Conservation (phyloP, 495 filamentous ascomycete genomes). For the Xanthoparmelia taractica region DNA sequence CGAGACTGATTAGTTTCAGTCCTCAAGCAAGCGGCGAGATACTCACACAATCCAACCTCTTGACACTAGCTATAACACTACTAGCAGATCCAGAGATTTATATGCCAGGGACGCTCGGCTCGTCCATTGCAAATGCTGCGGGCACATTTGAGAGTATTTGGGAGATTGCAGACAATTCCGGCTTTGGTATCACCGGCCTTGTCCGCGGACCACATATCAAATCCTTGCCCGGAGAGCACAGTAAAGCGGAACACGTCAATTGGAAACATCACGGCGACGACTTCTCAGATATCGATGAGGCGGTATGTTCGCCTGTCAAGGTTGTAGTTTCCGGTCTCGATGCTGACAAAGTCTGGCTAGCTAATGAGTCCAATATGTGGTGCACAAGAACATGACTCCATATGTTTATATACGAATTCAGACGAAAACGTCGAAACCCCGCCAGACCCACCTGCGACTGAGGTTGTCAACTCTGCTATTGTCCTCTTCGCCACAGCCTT, state of each 20-base stretch:
- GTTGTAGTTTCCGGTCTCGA: slow-evolving; percentile 9
- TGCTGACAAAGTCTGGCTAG: slow-evolving; percentile 18
- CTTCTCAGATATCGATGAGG: slow-evolving; percentile 63
- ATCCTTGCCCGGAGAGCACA: slow-evolving; percentile 62
- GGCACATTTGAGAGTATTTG: slow-evolving; percentile 86
- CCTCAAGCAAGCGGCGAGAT: slow-evolving; percentile 73
- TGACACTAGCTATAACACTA: slow-evolving; percentile 83
- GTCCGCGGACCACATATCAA: slow-evolving; percentile 68
- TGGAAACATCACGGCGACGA: slow-evolving; percentile 56
- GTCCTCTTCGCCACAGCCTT: slow-evolving; percentile 84
- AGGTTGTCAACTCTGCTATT: slow-evolving; percentile 89
- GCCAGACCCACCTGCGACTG: slow-evolving; percentile 81
- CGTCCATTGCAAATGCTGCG: slow-evolving; percentile 86
- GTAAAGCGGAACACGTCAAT: slow-evolving; percentile 45
- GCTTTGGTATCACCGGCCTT: slow-evolving; percentile 84
- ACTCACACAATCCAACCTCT: slow-evolving; percentile 81
- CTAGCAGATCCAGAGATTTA: slow-evolving; percentile 92
- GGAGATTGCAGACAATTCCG: slow-evolving; percentile 91
- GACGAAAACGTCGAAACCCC: slow-evolving; percentile 40
- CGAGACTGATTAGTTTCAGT: slow-evolving; percentile 79
- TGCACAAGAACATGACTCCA: slow-evolving; percentile 83
- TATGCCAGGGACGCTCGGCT: slow-evolving; percentile 74
- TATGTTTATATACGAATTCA: slow-evolving; percentile 61
- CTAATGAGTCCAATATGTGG: slow-evolving; percentile 67
- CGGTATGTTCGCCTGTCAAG: slow-evolving; percentile 34